Evolutionary conservation across 2,329 filamentous ascomycete species (phyloP).

Genomic region (Annulohypoxylon truncatum): DNA sequence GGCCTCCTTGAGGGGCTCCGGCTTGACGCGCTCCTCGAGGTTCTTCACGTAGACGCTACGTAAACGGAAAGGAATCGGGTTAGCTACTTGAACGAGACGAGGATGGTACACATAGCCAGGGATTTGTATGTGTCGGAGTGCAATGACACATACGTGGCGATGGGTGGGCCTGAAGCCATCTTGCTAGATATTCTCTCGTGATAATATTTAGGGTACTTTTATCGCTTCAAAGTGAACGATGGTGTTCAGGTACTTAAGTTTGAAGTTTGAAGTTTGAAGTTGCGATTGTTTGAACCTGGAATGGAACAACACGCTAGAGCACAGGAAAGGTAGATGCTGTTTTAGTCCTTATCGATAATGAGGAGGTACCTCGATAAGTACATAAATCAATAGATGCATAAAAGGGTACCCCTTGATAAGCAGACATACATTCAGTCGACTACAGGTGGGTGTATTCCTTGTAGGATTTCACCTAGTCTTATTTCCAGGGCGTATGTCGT

Average conservation of each 20-base stretch:
- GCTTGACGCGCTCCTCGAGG: conserved; percentile 91
- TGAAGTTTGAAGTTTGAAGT: conserved; percentile 1
- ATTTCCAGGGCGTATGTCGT: too few species aligned
- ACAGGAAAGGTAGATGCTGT: neutral
- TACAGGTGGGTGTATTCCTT: too few species aligned
- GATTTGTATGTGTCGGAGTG: conserved; percentile 69
- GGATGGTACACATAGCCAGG: conserved; percentile 32
- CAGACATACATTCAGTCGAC: neutral
- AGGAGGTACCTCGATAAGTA: neutral
- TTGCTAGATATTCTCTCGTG: conserved; percentile 22
- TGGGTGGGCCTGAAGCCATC: conserved; percentile 58
- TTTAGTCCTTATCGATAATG: conserved; percentile 18
- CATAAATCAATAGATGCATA: neutral
- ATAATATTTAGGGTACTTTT: neutral
- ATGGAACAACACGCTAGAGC: neutral
- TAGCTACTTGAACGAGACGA: conserved; percentile 34
- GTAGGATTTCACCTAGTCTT: too few species aligned
- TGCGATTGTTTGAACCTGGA: neutral
- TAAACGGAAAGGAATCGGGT: conserved; percentile 12
- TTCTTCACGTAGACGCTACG: conserved; percentile 79
- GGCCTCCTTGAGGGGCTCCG: conserved; percentile 78
- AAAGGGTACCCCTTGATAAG: neutral
- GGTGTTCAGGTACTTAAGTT: neutral
- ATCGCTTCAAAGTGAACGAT: conserved; percentile 1
- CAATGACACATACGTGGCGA: conserved; percentile 81